A percentile compares a stretch with the other conserved stretches of the same genome.
Conservation (phyloP, 768 basidiomycete species). For the Pleurotus sapidus region DNA sequence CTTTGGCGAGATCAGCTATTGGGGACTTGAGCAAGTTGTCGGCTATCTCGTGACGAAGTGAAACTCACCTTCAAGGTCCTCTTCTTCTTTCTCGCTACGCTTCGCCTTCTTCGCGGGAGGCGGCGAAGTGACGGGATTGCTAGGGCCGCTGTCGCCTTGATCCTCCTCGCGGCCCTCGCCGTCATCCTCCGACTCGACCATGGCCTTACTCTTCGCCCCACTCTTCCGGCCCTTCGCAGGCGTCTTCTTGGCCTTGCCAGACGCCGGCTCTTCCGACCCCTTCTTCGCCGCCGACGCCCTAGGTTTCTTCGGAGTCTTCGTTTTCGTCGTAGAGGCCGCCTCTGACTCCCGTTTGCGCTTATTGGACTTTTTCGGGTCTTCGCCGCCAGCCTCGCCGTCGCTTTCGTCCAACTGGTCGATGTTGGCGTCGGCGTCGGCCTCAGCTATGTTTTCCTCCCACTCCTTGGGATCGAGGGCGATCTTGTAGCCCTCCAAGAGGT, state of each 20-base stretch:
- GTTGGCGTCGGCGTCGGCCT: slow-evolving; percentile 53
- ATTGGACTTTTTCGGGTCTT: slow-evolving; percentile 35
- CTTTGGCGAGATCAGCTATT: slow-evolving; percentile 50
- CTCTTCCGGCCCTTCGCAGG: slow-evolving; percentile 45
- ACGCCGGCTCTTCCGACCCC: slow-evolving; percentile 15
- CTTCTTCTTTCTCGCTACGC: slow-evolving; percentile 54
- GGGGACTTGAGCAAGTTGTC: slow-evolving; percentile 7
- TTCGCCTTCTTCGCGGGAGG: slow-evolving; percentile 66
- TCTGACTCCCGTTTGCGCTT: slow-evolving; percentile 28
- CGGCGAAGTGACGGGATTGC: slow-evolving; percentile 50
- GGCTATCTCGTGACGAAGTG: neutral
- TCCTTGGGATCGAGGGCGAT: slow-evolving; percentile 61
- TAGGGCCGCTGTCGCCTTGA: slow-evolving; percentile 46
- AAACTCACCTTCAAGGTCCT: slow-evolving; percentile 56
- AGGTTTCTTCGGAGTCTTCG: slow-evolving; percentile 48
- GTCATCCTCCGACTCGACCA: slow-evolving; percentile 70
- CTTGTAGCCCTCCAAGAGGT: slow-evolving; percentile 74
- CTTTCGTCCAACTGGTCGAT: slow-evolving; percentile 64
- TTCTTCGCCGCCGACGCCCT: slow-evolving; percentile 18
- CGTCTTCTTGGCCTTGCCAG: slow-evolving; percentile 36
- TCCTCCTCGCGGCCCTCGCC: slow-evolving; percentile 49
- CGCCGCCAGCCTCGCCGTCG: slow-evolving; percentile 49
- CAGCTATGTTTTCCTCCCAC: slow-evolving; percentile 42
- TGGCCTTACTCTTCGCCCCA: slow-evolving; percentile 50
- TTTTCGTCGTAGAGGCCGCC: slow-evolving; percentile 15